Conservation (phyloP, 768 basidiomycete species). For the Coprinopsis cinerea region DNA sequence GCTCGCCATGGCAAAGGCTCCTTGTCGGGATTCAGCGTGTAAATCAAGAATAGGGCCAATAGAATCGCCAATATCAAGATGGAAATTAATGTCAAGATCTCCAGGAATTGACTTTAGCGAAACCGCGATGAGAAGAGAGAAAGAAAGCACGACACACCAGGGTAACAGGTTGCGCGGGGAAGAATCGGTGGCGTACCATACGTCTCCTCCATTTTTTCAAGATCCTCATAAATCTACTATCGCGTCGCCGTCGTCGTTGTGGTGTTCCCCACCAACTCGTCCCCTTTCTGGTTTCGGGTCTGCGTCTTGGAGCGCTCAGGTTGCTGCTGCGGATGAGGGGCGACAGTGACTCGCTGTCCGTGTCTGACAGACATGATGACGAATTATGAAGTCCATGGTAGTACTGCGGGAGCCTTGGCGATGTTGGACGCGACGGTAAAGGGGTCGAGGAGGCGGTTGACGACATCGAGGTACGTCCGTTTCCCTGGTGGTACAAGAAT, state of each 20-base stretch:
- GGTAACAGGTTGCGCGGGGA: constrained; percentile 75
- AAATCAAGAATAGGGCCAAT: constrained; percentile 82
- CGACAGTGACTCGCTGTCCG: constrained; percentile 53
- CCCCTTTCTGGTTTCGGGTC: constrained; percentile 31
- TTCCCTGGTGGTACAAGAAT: constrained; percentile 27
- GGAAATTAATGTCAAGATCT: constrained; percentile 43
- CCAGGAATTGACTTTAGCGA: constrained; percentile 3
- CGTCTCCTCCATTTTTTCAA: constrained; percentile 50
- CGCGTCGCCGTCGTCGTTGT: constrained; percentile 47
- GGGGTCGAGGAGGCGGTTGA: constrained; percentile 45
- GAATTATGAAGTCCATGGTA: constrained; percentile 37
- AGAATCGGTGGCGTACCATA: constrained; percentile 65
- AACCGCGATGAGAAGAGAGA: background rate
- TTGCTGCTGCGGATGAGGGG: constrained; percentile 33
- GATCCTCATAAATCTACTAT: constrained; percentile 40
- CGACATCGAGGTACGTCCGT: constrained; percentile 32
- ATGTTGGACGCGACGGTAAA: constrained; percentile 55
- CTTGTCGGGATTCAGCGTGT: constrained; percentile 95
- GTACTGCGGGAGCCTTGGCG: constrained; percentile 52
- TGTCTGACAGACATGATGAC: constrained; percentile 54
- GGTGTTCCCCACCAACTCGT: constrained; percentile 55
- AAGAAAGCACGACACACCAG: constrained; percentile 47
- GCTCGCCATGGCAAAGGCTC: constrained; percentile 90
- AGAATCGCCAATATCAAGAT: constrained; percentile 77
- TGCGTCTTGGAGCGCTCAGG: too few relatives aligned